phyloP scores from a whole-genome alignment of 306 rosid genomes.

The Vachellia pachyceras region DNA sequence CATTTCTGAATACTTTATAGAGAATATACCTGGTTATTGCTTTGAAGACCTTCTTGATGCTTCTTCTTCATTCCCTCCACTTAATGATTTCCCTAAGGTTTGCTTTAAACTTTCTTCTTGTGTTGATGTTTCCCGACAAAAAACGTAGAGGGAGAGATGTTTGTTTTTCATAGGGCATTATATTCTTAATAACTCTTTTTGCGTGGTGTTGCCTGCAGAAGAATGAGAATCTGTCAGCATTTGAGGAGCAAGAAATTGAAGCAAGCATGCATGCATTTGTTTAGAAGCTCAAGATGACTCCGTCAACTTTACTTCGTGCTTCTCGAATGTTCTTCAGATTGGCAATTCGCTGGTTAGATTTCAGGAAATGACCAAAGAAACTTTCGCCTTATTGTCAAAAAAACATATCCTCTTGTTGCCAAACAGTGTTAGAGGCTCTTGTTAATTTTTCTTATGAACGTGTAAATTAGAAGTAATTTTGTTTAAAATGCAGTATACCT shows the following conservation, averaged over 20 bases:
- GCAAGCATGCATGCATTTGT: background rate
- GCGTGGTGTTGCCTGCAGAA: background rate
- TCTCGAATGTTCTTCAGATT: background rate
- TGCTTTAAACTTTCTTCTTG: background rate
- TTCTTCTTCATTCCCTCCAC: constrained; percentile 52
- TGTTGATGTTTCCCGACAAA: too few relatives aligned
- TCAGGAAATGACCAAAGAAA: background rate
- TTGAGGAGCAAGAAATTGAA: background rate
- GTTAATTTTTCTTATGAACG: too few relatives aligned
- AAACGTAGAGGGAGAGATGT: too few relatives aligned
- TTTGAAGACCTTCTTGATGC: constrained; percentile 86
- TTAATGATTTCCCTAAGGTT: constrained; percentile 25
- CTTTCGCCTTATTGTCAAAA: background rate
- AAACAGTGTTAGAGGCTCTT: background rate
- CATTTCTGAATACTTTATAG: constrained; percentile 80
- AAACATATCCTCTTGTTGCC: background rate
- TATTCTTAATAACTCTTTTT: background rate
- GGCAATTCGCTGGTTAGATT: background rate
- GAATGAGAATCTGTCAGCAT: background rate
- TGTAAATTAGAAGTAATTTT: too few relatives aligned
- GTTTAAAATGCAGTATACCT: too few relatives aligned
- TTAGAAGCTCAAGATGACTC: background rate
- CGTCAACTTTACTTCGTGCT: background rate
- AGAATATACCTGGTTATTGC: constrained; percentile 83
- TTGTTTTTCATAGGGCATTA: background rate